These are phyloP conservation scores for Rosa persica DNA, from an alignment of 306 rosid species.

Conservation along the genomic window DNA sequence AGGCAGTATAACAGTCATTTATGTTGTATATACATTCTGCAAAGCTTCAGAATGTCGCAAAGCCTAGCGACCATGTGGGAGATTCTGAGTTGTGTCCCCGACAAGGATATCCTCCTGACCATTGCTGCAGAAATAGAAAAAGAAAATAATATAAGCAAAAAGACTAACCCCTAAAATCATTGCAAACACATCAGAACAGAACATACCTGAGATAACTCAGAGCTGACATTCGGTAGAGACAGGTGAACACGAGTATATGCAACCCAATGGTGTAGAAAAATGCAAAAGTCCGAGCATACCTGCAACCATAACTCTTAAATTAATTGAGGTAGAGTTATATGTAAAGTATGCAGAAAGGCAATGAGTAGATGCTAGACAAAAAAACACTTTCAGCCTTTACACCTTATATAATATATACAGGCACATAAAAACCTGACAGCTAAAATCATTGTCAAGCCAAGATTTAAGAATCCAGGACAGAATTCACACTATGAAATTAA, in stretches of 20 bases:
- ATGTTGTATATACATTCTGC: background rate
- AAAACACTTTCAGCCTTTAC: background rate
- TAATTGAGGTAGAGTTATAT: background rate
- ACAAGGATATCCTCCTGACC: constrained; percentile 60
- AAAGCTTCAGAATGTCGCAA: background rate
- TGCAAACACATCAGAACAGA: background rate
- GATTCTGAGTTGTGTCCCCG: constrained; percentile 53
- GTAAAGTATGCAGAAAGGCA: background rate
- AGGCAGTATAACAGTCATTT: constrained; percentile 1
- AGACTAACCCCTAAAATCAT: background rate
- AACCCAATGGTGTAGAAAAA: constrained; percentile 94
- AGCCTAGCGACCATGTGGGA: constrained; percentile 52
- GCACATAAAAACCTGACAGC: background rate
- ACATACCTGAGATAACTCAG: constrained; percentile 82
- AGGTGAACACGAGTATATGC: constrained; percentile 87
- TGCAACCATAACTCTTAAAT: constrained; percentile 31
- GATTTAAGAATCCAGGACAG: background rate
- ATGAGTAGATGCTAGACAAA: background rate
- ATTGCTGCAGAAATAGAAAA: constrained; percentile 47
- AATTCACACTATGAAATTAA: background rate
- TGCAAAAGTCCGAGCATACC: constrained; percentile 92
- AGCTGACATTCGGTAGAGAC: constrained; percentile 96
- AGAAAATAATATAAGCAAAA: background rate
- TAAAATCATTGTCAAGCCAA: background rate
- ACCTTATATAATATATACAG: background rate